Conservation (phyloP, 2,329 filamentous ascomycete species). For the Periconia macrospinosa region DNA sequence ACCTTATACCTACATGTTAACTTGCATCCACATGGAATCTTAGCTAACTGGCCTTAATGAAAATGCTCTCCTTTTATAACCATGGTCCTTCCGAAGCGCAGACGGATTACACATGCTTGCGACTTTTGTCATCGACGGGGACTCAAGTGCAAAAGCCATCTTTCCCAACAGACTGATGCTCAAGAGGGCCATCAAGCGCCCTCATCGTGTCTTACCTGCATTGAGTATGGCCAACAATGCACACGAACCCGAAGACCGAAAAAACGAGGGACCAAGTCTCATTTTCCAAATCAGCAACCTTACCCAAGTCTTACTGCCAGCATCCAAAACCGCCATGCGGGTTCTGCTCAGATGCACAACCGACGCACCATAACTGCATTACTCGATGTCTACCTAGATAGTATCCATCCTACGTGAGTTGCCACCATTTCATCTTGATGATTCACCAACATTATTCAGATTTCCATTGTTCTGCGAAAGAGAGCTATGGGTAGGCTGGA, state of each 20-base stretch:
- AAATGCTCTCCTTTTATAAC: not conserved
- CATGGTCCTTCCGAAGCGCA: not conserved
- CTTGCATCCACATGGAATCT: no score
- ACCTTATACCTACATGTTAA: no score
- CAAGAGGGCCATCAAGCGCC: not conserved
- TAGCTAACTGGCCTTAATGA: no score
- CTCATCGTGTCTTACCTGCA: no score
- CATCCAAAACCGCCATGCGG: no score
- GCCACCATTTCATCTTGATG: not conserved
- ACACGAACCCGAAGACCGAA: no score
- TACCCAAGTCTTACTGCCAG: no score
- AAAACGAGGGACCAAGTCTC: no score
- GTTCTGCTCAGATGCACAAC: not conserved
- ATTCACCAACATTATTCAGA: not conserved
- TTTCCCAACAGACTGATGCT: not conserved
- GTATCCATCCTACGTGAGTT: not conserved
- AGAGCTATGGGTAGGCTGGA: not conserved
- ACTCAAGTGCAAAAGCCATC: not conserved
- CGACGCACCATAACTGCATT: not conserved
- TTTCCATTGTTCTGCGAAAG: not conserved
- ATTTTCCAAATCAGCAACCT: no score
- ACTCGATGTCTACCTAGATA: not conserved
- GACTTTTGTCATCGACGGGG: constrained; percentile 5
- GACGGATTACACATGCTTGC: constrained; percentile 1
- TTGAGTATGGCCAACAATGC: no score